A percentile compares a stretch with the other conserved stretches of the same genome.
phyloP scores from a whole-genome alignment of 768 basidiomycete species.

The Pleurotus pulmonarius region DNA sequence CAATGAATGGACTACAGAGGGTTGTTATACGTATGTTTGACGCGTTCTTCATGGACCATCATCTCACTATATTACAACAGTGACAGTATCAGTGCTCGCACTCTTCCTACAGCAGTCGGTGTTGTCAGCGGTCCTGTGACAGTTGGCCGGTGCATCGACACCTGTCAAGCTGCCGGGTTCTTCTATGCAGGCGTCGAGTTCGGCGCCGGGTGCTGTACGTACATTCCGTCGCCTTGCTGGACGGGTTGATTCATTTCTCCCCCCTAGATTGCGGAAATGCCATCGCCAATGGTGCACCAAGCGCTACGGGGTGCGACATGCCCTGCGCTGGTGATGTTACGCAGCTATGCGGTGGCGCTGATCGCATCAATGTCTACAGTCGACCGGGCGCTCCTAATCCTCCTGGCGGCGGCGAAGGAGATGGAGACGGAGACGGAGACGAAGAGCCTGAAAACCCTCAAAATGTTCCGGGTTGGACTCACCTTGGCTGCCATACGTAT shows the following conservation, averaged over 20 bases:
- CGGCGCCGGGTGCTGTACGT: slow-evolving; percentile 15
- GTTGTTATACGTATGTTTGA: slow-evolving; percentile 13
- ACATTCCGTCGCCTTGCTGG: background rate
- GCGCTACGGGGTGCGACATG: slow-evolving; percentile 1
- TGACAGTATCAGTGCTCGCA: slow-evolving; percentile 9
- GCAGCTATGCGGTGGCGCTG: slow-evolving; percentile 6
- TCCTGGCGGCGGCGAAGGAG: background rate
- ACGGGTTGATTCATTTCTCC: background rate
- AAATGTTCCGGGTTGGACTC: background rate
- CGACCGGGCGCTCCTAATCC: background rate
- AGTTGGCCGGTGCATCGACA: slow-evolving; percentile 11
- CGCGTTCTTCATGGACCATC: background rate
- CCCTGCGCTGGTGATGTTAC: slow-evolving; percentile 1
- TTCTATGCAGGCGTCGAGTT: slow-evolving; percentile 13
- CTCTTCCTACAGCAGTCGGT: slow-evolving; percentile 2
- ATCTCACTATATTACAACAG: background rate
- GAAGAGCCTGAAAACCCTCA: background rate
- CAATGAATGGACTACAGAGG: slow-evolving; percentile 6
- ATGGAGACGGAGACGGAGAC: background rate
- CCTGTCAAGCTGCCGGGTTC: slow-evolving; percentile 11
- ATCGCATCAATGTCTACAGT: slow-evolving; percentile 4
- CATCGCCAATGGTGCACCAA: slow-evolving; percentile 1
- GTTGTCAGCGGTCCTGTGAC: slow-evolving; percentile 9
- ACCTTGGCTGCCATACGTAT: background rate
- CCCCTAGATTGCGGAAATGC: slow-evolving; percentile 5